phyloP scores from a whole-genome alignment of 2,329 filamentous ascomycete genomes.

The Aspergillus tubingensis region DNA sequence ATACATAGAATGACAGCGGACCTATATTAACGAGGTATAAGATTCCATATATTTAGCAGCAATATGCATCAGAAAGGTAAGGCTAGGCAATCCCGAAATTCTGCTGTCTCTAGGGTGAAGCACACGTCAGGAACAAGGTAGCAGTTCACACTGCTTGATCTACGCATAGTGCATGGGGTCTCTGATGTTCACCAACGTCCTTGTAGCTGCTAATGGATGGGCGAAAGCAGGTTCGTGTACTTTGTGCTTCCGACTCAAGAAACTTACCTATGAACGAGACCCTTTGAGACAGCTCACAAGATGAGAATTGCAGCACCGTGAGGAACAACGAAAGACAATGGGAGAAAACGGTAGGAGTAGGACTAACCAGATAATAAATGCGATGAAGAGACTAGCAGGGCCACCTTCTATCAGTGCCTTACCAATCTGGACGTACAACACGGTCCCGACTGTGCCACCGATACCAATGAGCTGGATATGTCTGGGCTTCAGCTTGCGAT shows the following conservation, averaged over 20 bases:
- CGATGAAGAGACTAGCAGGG: slow-evolving; percentile 47
- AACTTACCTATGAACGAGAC: slow-evolving; percentile 3
- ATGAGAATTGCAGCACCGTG: background rate
- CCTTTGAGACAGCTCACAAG: slow-evolving; percentile 3
- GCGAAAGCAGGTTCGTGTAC: background rate
- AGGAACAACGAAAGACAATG: slow-evolving; percentile 7
- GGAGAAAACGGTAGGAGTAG: background rate
- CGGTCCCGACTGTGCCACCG: slow-evolving; percentile 49
- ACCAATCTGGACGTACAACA: slow-evolving; percentile 47
- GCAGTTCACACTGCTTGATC: background rate
- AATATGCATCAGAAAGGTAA: background rate
- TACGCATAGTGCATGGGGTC: background rate
- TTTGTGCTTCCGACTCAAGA: background rate
- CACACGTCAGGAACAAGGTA: background rate
- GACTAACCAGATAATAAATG: slow-evolving; percentile 50
- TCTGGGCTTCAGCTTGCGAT: slow-evolving; percentile 46
- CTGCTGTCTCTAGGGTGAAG: background rate
- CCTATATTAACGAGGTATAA: slow-evolving; percentile 40
- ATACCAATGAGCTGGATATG: slow-evolving; percentile 52
- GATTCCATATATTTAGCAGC: slow-evolving; percentile 25
- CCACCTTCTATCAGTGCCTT: slow-evolving; percentile 44
- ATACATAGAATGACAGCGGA: slow-evolving; percentile 48
- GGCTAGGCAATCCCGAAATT: background rate
- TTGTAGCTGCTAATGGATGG: background rate
- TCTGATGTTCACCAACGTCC: background rate